These are phyloP conservation scores for Monilinia fructicola DNA, from an alignment of 2,329 filamentous ascomycete species.

Conservation along the genomic window DNA sequence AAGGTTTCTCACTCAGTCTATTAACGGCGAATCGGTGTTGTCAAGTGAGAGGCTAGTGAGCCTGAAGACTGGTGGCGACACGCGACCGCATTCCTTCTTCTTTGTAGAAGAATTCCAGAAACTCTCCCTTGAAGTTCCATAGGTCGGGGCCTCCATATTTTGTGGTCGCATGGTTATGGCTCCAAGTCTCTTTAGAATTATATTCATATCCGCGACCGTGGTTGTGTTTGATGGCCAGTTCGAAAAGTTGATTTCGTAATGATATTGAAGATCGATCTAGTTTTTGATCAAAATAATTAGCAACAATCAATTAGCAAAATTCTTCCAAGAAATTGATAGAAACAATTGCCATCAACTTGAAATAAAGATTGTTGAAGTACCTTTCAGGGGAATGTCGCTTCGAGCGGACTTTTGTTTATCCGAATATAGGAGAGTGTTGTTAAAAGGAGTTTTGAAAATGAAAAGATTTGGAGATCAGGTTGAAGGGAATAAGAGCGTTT, in stretches of 20 bases:
- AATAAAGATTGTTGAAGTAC: background rate
- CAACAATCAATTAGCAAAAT: background rate
- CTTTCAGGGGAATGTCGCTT: slow-evolving; percentile 3
- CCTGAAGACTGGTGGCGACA: no score
- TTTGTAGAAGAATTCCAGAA: no score
- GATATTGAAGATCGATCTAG: background rate
- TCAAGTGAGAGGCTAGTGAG: no score
- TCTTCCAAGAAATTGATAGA: background rate
- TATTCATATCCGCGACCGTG: no score
- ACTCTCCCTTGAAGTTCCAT: no score
- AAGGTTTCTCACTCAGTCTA: no score
- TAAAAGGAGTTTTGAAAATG: background rate
- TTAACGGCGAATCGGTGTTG: no score
- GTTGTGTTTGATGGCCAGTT: background rate
- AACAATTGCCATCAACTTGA: background rate
- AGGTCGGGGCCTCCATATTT: background rate
- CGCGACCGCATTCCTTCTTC: no score
- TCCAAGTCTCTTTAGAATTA: background rate
- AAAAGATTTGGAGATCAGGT: background rate
- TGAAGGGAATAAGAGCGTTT: background rate
- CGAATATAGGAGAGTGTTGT: background rate
- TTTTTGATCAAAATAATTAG: background rate
- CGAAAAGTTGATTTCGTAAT: background rate
- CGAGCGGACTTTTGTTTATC: slow-evolving; percentile 1
- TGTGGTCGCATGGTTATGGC: background rate